phyloP scores from a whole-genome alignment of 192 early-diverging fungal genomes.

The Chytriomyces hyalinus region DNA sequence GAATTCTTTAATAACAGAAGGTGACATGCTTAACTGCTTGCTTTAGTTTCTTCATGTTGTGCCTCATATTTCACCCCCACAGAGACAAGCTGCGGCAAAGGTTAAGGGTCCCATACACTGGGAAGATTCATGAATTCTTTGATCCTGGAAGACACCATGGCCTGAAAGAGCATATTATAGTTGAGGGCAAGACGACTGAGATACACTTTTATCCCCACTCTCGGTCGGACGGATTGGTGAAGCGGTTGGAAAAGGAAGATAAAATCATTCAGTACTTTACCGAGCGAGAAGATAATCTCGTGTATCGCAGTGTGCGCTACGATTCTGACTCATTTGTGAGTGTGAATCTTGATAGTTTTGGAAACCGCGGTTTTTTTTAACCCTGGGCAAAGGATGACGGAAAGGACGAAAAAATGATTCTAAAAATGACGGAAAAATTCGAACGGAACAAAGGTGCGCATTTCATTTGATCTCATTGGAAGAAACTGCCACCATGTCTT shows the following conservation, averaged over 20 bases:
- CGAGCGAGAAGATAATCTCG: slow-evolving; percentile 59
- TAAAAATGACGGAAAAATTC: slow-evolving; percentile 69
- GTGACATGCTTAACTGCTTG: slow-evolving; percentile 31
- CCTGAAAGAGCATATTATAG: slow-evolving; percentile 60
- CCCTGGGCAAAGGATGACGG: slow-evolving; percentile 16
- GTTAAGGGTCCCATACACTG: slow-evolving; percentile 47
- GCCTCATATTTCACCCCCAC: background rate
- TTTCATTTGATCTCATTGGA: background rate
- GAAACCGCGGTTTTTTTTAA: slow-evolving; percentile 4
- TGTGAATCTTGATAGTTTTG: slow-evolving; percentile 2
- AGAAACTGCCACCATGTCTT: too few relatives aligned
- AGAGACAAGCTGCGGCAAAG: slow-evolving; percentile 62
- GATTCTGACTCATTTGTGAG: slow-evolving; percentile 36
- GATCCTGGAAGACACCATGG: slow-evolving; percentile 59
- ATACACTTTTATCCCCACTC: slow-evolving; percentile 63
- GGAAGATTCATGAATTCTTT: slow-evolving; percentile 59
- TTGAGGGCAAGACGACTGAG: slow-evolving; percentile 56
- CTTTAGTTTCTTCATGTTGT: slow-evolving; percentile 10
- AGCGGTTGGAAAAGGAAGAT: slow-evolving; percentile 49
- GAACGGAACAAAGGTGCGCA: slow-evolving; percentile 45
- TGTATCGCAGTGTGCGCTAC: slow-evolving; percentile 60
- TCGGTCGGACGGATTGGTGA: slow-evolving; percentile 58
- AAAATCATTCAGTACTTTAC: slow-evolving; percentile 57
- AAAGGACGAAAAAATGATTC: slow-evolving; percentile 25
- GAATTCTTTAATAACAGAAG: slow-evolving; percentile 59